These are phyloP conservation scores for Rauvolfia tetraphylla DNA, from an alignment of 257 asterid genomes.

Conservation along the genomic window DNA sequence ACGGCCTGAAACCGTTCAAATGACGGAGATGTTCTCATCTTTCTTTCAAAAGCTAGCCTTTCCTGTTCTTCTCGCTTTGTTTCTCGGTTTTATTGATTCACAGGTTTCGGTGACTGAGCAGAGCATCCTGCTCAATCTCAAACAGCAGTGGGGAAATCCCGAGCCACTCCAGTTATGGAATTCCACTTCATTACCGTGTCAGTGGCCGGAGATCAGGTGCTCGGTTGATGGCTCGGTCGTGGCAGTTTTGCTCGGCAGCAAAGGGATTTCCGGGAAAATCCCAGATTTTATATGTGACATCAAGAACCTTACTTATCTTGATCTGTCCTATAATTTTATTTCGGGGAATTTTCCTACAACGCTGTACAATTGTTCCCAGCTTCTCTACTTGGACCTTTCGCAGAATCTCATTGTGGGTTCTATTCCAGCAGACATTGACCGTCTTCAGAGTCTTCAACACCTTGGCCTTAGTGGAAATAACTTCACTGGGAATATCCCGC, in stretches of 20 bases:
- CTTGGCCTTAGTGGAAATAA: slow-evolving; percentile 61
- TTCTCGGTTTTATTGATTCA: slow-evolving; percentile 28
- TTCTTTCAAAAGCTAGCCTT: neutral
- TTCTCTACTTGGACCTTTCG: slow-evolving; percentile 49
- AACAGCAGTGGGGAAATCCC: slow-evolving; percentile 44
- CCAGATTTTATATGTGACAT: slow-evolving; percentile 51
- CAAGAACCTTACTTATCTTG: slow-evolving; percentile 43
- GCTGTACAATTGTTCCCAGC: slow-evolving; percentile 53
- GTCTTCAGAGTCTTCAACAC: slow-evolving; percentile 36
- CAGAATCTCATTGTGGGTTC: slow-evolving; percentile 56
- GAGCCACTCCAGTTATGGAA: slow-evolving; percentile 34
- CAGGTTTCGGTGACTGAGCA: slow-evolving; percentile 21
- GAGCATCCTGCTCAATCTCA: slow-evolving; percentile 30
- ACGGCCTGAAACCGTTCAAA: slow-evolving; percentile 2
- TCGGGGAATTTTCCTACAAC: slow-evolving; percentile 46
- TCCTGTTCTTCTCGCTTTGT: slow-evolving; percentile 13
- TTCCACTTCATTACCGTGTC: slow-evolving; percentile 33
- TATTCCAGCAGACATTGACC: slow-evolving; percentile 51
- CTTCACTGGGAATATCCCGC: slow-evolving; percentile 81
- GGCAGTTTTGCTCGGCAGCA: slow-evolving; percentile 26
- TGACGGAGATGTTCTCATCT: slow-evolving; percentile 7
- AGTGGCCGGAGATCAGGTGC: slow-evolving; percentile 37
- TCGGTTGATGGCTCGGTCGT: slow-evolving; percentile 40
- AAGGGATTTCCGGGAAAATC: slow-evolving; percentile 35
- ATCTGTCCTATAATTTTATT: slow-evolving; percentile 39